phyloP scores from a whole-genome alignment of 129 eudicot genomes.

The Artemisia tridentata region DNA sequence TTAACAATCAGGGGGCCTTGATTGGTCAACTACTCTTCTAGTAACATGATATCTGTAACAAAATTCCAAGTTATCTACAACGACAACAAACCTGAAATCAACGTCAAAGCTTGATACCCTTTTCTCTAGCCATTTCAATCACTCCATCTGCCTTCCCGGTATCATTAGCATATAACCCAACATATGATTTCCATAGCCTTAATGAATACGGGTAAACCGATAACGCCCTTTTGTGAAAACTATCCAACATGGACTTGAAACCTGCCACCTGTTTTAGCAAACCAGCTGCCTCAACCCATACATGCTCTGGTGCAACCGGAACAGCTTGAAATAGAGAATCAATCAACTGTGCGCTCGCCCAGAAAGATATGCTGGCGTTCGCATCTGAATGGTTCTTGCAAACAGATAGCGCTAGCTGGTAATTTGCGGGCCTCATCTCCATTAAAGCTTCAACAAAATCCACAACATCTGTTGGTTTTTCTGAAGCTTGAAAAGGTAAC shows the following conservation, averaged over 20 bases:
- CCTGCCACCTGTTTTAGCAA: constrained; percentile 37
- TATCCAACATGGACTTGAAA: constrained; percentile 31
- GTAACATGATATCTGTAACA: constrained; percentile 12
- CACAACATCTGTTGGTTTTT: constrained; percentile 35
- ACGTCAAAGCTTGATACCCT: constrained; percentile 52
- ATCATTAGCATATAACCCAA: constrained; percentile 21
- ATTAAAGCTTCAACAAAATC: constrained; percentile 57
- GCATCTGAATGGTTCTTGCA: constrained; percentile 38
- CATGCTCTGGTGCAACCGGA: constrained; percentile 66
- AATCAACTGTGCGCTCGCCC: constrained; percentile 59
- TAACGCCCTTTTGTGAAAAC: constrained; percentile 60
- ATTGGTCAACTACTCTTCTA: constrained; percentile 3
- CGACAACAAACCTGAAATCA: constrained; percentile 17
- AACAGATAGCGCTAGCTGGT: constrained; percentile 48
- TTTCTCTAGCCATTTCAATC: constrained; percentile 48
- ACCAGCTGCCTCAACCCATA: constrained; percentile 65
- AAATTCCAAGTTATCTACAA: constrained; percentile 17
- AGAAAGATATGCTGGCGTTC: constrained; percentile 40
- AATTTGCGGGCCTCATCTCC: constrained; percentile 58
- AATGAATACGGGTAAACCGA: constrained; percentile 59
- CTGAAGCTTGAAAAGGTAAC: constrained; percentile 39
- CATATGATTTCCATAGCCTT: constrained; percentile 57
- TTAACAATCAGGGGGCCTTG: background rate
- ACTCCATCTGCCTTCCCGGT: constrained; percentile 26
- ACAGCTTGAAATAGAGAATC: constrained; percentile 61